phyloP scores from a whole-genome alignment of 805 yeast species.

The Nakazawaea populi region DNA sequence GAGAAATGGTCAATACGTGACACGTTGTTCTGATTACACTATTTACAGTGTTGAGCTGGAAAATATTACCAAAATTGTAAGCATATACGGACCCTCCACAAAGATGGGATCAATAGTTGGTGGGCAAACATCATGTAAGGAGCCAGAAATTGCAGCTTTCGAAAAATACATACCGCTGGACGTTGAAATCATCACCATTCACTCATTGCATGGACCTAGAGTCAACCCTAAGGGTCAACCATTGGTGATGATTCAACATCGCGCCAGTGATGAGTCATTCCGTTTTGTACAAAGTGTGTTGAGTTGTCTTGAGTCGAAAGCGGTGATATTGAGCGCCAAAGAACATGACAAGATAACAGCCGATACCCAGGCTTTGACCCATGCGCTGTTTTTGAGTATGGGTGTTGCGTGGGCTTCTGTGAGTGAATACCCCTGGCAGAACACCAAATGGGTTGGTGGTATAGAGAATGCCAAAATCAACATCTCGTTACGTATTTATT shows the following conservation, averaged over 20 bases:
- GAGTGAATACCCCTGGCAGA: constrained; percentile 88
- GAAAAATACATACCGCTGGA: constrained; percentile 72
- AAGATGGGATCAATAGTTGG: constrained; percentile 89
- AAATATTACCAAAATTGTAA: constrained; percentile 65
- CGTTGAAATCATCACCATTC: constrained; percentile 78
- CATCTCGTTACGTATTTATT: constrained; percentile 81
- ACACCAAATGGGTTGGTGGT: constrained; percentile 85
- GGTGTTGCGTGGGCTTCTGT: constrained; percentile 90
- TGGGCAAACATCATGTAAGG: constrained; percentile 97
- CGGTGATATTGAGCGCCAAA: constrained; percentile 71
- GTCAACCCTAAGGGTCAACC: constrained; percentile 92
- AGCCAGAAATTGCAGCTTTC: constrained; percentile 83
- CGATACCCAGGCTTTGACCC: constrained; percentile 97
- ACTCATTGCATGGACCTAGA: constrained; percentile 91
- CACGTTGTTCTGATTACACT: constrained; percentile 74
- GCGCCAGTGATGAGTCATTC: constrained; percentile 46
- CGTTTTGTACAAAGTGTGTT: constrained; percentile 58
- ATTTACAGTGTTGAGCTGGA: constrained; percentile 94
- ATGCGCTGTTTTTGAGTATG: constrained; percentile 95
- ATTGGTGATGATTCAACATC: constrained; percentile 74
- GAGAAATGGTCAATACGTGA: constrained; percentile 78
- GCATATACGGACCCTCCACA: constrained; percentile 78
- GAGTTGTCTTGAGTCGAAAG: constrained; percentile 69
- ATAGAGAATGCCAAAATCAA: constrained; percentile 94
- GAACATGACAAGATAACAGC: constrained; percentile 96